Base-by-base conservation (phyloP, 352 stramenopile species). In the Phytophthora pisi region DNA sequence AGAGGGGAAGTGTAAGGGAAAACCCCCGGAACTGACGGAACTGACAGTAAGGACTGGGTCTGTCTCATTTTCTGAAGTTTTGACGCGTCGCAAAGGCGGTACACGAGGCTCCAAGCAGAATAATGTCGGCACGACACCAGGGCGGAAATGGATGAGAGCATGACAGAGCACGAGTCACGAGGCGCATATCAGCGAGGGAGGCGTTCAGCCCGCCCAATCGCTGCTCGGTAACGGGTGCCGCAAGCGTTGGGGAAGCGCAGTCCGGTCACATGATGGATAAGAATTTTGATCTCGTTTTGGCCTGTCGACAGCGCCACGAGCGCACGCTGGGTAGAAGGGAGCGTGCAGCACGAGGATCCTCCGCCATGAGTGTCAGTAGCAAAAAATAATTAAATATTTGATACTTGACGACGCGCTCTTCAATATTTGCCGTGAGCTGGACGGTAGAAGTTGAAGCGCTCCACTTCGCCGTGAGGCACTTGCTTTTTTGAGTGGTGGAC, bases 51-150 rank as follows among this genome's bases (percentile, higher is more conserved):
- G 18, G 38, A 57, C 38, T 45, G 52, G 65, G 51, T 58, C 34
- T 72, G 59, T 68, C 65, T 64, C 65, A 60, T 15, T 60, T 68
- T 64, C 59, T 72, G 65, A 72, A 72, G 65, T 72, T 72, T 72
- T 64, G 65, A 60, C 65, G 59, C 43, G 57, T 72, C 51, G 34
- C 45, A 70, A 58, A 38, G 51, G 42, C 61, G 43, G 43, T 43
- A 23, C 31, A 51, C 58, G 20, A 36, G 61, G 49, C 54, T 34
- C 62, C 49, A 70, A 70, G 55, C 56, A 64, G 53, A 40, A 45
- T 6, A 26, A 20, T 54, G 24, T 45, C 30, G 24, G 40, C 36
- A 16, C 24, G 15, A 23, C 30, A 18, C 28, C 26, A 60, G 38
- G 53, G 49, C 40, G 64, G 50, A 57, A 34, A 71, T 70, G 50